A percentile compares a stretch with the other conserved stretches of the same genome.
These are phyloP conservation scores for Medicago truncatula DNA, from an alignment of 306 rosid genomes.

Conservation along the genomic window MtrunA17r5.0-ANR NC_053044.1:54477501-54478000, in stretches of 20 bases:
- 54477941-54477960: constrained; percentile 83
- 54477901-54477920: constrained; percentile 91
- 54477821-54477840: constrained; percentile 84
- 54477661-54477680: constrained; percentile 88
- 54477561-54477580: constrained; percentile 9
- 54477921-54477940: constrained; percentile 86
- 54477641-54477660: constrained; percentile 82
- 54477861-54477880: constrained; percentile 96
- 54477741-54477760: constrained; percentile 20
- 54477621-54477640: constrained; percentile 95
- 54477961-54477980: constrained; percentile 82
- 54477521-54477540: not conserved
- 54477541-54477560: not conserved
- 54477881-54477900: constrained; percentile 84
- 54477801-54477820: constrained; percentile 15
- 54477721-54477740: constrained; percentile 27
- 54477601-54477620: constrained; percentile 93
- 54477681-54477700: constrained; percentile 98
- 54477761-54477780: constrained; percentile 17
- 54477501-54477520: constrained; percentile 8
- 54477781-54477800: constrained; percentile 30
- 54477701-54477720: constrained; percentile 35
- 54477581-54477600: constrained; percentile 90
- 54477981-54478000: constrained; percentile 98
- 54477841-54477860: constrained; percentile 95